Evolutionary conservation across 441 rosid genomes (phyloP).

Genomic region (Pelargonium fulgidum): DNA sequence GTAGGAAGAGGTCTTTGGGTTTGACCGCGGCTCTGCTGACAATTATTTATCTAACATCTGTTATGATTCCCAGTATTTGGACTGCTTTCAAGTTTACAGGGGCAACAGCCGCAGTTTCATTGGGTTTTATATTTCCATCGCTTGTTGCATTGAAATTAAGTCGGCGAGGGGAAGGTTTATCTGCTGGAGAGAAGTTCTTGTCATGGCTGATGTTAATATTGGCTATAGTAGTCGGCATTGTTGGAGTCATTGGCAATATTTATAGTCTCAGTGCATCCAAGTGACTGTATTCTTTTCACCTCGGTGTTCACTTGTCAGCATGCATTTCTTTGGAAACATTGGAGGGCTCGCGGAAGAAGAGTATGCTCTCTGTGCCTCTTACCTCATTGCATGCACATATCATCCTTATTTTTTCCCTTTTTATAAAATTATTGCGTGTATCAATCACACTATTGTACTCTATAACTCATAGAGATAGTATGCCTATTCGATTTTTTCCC

Average conservation of each 20-base stretch:
- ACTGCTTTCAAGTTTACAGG: conserved; percentile 94
- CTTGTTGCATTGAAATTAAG: conserved; percentile 60
- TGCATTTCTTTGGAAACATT: too few species aligned
- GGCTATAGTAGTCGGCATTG: conserved; percentile 61
- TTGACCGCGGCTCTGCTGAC: conserved; percentile 54
- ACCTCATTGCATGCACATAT: too few species aligned
- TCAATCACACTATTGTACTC: background rate
- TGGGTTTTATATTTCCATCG: conserved; percentile 88
- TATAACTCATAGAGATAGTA: background rate
- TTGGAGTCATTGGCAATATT: conserved; percentile 66
- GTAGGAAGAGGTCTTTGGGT: conserved; percentile 63
- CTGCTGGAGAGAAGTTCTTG: conserved; percentile 37
- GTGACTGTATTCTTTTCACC: conserved; percentile 21
- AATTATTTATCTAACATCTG: conserved; percentile 68
- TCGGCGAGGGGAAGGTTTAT: conserved; percentile 40
- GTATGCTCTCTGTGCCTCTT: too few species aligned
- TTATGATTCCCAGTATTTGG: conserved; percentile 93
- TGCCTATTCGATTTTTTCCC: background rate
- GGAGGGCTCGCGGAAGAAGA: too few species aligned
- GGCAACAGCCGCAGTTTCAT: conserved; percentile 85
- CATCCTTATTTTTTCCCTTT: too few species aligned
- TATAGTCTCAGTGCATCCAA: conserved; percentile 54
- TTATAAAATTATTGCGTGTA: background rate
- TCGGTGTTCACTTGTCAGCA: background rate
- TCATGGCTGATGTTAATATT: conserved; percentile 67